Conservation (phyloP, 2,329 filamentous ascomycete species). For the Hymenoscyphus albidus region DNA sequence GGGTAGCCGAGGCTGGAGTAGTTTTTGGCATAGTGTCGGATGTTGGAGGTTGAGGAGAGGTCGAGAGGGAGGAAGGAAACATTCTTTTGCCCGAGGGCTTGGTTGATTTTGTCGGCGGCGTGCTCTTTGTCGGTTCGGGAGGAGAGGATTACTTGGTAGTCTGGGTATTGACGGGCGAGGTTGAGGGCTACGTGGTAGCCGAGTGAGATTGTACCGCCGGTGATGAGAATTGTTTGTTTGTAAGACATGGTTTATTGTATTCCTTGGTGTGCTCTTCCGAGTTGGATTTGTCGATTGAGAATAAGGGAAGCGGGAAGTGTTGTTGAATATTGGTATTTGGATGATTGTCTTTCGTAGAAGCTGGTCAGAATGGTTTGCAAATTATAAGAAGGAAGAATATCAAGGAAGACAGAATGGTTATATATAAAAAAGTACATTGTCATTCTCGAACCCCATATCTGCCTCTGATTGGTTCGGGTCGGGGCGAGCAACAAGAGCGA, state of each 20-base stretch:
- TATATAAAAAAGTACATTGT: background rate
- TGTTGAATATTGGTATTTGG: background rate
- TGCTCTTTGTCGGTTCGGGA: constrained; percentile 42
- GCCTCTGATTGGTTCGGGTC: background rate
- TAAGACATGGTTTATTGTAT: constrained; percentile 21
- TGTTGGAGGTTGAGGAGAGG: constrained; percentile 38
- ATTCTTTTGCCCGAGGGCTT: constrained; percentile 39
- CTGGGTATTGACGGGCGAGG: constrained; percentile 40
- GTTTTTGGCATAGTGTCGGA: constrained; percentile 41
- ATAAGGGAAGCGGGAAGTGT: background rate
- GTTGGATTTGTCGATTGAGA: background rate
- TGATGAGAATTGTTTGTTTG: constrained; percentile 38
- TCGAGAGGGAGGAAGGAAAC: constrained; percentile 43
- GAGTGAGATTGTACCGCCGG: constrained; percentile 44
- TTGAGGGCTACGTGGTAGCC: constrained; percentile 41
- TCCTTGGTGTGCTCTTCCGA: background rate
- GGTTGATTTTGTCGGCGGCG: constrained; percentile 43
- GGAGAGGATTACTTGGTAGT: constrained; percentile 41
- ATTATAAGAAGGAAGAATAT: background rate
- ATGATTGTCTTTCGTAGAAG: background rate
- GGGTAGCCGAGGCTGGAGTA: constrained; percentile 38
- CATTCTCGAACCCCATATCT: background rate
- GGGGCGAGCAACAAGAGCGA: background rate
- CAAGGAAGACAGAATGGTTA: background rate
- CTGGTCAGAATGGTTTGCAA: background rate